Evolutionary conservation across 495 filamentous ascomycete genomes (phyloP).

Genomic region (Daldinia loculata): DNA sequence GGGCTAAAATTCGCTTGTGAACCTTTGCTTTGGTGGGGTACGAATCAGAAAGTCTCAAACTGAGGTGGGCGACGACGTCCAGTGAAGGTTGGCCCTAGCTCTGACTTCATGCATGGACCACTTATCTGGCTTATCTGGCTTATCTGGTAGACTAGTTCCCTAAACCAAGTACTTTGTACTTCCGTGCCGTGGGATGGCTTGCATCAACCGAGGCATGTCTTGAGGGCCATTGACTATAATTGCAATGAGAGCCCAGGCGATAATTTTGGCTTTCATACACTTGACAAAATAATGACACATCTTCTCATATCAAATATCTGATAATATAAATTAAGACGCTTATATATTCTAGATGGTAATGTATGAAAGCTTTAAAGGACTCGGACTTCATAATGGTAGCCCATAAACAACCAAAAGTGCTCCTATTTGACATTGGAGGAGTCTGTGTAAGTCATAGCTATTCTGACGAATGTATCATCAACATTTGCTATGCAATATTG

Average conservation of each 20-base stretch:
- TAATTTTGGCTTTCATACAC: neutral
- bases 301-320: neutral
- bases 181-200: neutral
- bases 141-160: too few species aligned
- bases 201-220: slow-evolving; percentile 35
- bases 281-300: neutral
- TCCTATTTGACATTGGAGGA: slow-evolving; percentile 96
- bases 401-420: slow-evolving; percentile 69
- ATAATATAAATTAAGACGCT: neutral
- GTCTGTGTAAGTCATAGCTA: slow-evolving; percentile 78
- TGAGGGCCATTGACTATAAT: neutral
- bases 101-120: slow-evolving; percentile 7
- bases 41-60: slow-evolving; percentile 11
- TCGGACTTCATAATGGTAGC: slow-evolving; percentile 49
- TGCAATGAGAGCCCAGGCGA: neutral
- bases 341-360: neutral
- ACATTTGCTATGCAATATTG: neutral
- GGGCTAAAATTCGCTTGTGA: slow-evolving; percentile 46
- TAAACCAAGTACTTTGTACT: neutral
- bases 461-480: neutral
- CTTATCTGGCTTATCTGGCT: neutral
- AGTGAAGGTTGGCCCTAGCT: neutral
- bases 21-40: slow-evolving; percentile 40
- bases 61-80: slow-evolving; percentile 40
- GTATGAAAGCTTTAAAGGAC: slow-evolving; percentile 22